phyloP scores from a whole-genome alignment of 768 basidiomycete species.

The Leccinum barrowsii region DNA sequence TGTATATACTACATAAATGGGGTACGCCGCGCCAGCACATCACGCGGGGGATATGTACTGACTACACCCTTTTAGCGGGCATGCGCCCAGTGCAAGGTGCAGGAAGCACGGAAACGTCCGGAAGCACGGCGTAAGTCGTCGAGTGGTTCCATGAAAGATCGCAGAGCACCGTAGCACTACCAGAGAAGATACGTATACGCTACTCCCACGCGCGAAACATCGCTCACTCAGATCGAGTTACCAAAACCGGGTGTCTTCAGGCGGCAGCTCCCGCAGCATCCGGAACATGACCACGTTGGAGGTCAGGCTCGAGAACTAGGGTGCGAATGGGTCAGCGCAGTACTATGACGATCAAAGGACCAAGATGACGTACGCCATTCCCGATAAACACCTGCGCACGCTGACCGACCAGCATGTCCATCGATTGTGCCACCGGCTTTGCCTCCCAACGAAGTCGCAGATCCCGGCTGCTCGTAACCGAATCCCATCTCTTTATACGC shows the following conservation, averaged over 20 bases:
- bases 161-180: background rate
- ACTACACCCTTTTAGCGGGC: constrained; percentile 2
- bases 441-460: constrained; percentile 51
- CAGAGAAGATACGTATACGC: background rate
- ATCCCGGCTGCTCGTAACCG: constrained; percentile 53
- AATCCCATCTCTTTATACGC: constrained; percentile 41
- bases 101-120: background rate
- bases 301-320: constrained; percentile 48
- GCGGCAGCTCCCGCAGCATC: constrained; percentile 32
- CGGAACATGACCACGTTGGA: constrained; percentile 47
- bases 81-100: background rate
- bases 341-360: background rate
- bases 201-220: background rate
- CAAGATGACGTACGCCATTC: constrained; percentile 53
- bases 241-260: constrained; percentile 42
- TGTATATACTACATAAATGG: constrained; percentile 5
- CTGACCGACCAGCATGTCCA: constrained; percentile 68
- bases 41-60: background rate
- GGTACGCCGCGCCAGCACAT: background rate
- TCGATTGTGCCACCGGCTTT: constrained; percentile 51
- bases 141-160: background rate
- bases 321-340: background rate
- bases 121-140: background rate
- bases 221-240: constrained; percentile 10
- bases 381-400: constrained; percentile 65